Percentiles rank a stretch among this genome's conserved stretches.
Conservation (phyloP, 2,329 filamentous ascomycete genomes). For the Cadophora luteo-olivacea region DNA sequence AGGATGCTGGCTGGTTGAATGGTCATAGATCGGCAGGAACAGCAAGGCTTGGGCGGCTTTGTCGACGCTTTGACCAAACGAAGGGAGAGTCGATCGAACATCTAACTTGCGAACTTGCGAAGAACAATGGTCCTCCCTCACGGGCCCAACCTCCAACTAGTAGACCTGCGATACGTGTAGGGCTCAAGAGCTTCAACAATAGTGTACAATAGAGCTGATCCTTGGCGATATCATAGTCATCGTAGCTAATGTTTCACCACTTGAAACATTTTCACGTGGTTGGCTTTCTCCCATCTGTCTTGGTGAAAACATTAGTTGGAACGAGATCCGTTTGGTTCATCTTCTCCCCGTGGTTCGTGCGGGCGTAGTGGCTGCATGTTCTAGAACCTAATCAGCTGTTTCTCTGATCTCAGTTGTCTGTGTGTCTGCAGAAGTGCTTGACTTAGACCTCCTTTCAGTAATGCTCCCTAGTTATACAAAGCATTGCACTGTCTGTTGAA, state of each 20-base stretch:
- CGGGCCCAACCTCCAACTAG: neutral
- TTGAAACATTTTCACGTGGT: constrained; percentile 17
- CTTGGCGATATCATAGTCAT: constrained; percentile 3
- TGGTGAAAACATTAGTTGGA: neutral
- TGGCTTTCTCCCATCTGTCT: constrained; percentile 3
- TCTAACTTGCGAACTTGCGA: neutral
- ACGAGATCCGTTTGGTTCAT: constrained; percentile 1
- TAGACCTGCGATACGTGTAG: neutral
- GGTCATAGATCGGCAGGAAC: neutral
- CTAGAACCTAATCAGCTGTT: neutral
- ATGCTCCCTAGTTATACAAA: neutral
- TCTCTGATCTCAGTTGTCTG: neutral
- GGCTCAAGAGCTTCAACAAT: neutral
- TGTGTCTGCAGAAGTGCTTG: constrained; percentile 3
- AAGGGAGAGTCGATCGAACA: neutral
- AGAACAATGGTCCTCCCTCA: neutral
- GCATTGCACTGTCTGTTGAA: neutral
- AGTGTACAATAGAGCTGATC: neutral
- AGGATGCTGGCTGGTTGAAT: neutral
- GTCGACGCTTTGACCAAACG: neutral
- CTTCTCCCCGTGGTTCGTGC: neutral
- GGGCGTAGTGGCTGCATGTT: constrained; percentile 6
- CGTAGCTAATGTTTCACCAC: constrained; percentile 12
- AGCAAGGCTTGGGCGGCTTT: neutral
- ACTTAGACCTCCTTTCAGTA: neutral